phyloP scores from a whole-genome alignment of 768 basidiomycete species.

The Imleria badia region DNA sequence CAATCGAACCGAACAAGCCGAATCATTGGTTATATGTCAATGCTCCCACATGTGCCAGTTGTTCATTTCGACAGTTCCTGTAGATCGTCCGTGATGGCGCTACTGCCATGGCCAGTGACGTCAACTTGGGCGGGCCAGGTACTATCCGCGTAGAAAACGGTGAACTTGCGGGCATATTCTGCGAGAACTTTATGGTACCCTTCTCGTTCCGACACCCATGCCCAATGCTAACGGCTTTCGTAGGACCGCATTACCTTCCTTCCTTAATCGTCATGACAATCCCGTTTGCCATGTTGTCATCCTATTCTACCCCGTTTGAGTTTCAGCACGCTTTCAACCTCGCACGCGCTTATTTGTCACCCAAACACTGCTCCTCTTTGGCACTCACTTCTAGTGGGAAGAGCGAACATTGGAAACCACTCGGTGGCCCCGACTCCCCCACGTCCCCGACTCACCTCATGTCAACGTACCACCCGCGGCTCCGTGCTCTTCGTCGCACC shows the following conservation, averaged over 20 bases:
- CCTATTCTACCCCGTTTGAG: conserved; percentile 57
- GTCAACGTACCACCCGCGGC: no score
- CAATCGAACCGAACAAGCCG: conserved; percentile 49
- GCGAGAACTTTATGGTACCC: conserved; percentile 63
- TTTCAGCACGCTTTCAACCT: conserved; percentile 49
- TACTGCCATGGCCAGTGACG: conserved; percentile 52
- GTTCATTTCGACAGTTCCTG: conserved; percentile 48
- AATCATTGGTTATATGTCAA: conserved; percentile 59
- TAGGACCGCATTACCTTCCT: conserved; percentile 58
- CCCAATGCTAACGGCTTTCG: not conserved
- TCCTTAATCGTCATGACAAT: conserved; percentile 48
- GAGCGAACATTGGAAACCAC: no score
- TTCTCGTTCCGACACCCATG: not conserved
- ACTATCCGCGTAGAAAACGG: conserved; percentile 42
- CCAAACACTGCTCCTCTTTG: conserved; percentile 40
- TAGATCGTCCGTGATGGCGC: conserved; percentile 53
- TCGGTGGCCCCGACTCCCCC: no score
- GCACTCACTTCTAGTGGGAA: conserved; percentile 41
- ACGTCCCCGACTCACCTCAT: no score
- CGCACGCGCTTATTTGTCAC: conserved; percentile 55
- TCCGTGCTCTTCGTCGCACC: no score
- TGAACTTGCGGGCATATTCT: conserved; percentile 69
- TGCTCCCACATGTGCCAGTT: conserved; percentile 45
- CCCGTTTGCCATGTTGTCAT: conserved; percentile 54
- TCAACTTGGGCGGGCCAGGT: conserved; percentile 56